Evolutionary conservation across 257 asterid species (phyloP), one percentile per base, ranked within the genome.

Genomic region (Catharanthus roseus): DNA sequence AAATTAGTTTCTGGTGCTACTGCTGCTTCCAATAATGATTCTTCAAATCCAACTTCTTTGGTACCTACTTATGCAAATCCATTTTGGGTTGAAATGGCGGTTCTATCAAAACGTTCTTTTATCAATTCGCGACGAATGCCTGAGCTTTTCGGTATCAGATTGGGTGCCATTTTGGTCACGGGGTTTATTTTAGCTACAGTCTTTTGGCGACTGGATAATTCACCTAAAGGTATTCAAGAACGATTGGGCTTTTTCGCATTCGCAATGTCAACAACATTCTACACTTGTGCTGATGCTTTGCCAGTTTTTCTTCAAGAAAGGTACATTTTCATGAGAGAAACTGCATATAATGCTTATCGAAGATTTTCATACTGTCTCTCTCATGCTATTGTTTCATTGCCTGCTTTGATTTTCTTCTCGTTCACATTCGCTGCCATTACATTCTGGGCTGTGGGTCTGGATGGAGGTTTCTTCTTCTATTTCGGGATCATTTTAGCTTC

Each of bases 401-500:
- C 88, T 5, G 44, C 86, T 0, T 7, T 84, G 7, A 4, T 79
- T 0, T 18, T 82, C 71, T 77, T 84, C 7, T 73, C 85, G 0
- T 38, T 84, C 3, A 21, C 81, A 0, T 84, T 74, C 60, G 72
- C 88, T 0, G 71, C 76, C 29, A 26, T 73, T 13, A 84, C 88
- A 0, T 84, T 75, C 53, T 84, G 84, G 84, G 75, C 83, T 0
- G 86, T 82, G 8, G 88, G 86, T 3, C 63, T 84, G 4, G 75
- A 57, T 3, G 87, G 87, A 0, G 85, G 87, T 38, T 33, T 44
- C 15, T 49, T 79, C 0, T 90, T 88, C 86, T 90, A 86, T 74
- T 77, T 88, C 28, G 44, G 67, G 0, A 84, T 88, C 50, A 85
- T 85, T 18, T 77, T 87, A 7, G 96, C 92, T 0, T 85, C 97